Evolutionary conservation across 305 asterid genomes (phyloP).

Genomic region (Fraxinus albicans): DNA sequence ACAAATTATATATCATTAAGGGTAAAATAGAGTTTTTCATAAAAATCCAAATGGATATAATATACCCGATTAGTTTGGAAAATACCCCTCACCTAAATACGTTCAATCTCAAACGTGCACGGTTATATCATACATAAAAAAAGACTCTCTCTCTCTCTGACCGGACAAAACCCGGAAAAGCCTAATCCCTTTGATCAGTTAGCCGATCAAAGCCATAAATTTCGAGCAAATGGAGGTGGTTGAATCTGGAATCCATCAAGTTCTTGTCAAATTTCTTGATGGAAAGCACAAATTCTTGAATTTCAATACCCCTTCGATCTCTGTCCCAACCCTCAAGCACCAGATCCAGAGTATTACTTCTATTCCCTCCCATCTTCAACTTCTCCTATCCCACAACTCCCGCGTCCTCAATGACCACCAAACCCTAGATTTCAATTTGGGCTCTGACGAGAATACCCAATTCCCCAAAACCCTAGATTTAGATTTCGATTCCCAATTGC

Average conservation of each 20-base stretch:
- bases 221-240: slow-evolving; percentile 33
- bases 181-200: background rate
- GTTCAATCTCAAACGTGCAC: too few species aligned
- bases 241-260: slow-evolving; percentile 50
- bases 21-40: too few species aligned
- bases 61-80: too few species aligned
- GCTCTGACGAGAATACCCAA: slow-evolving; percentile 11
- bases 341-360: slow-evolving; percentile 61
- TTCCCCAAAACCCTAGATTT: slow-evolving; percentile 26
- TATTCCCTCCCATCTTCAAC: slow-evolving; percentile 61
- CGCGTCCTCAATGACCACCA: slow-evolving; percentile 42
- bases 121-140: too few species aligned
- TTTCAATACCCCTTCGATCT: slow-evolving; percentile 48
- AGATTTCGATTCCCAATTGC: background rate
- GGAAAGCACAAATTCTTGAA: slow-evolving; percentile 71
- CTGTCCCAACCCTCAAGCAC: slow-evolving; percentile 51
- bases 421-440: slow-evolving; percentile 30
- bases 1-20: too few species aligned
- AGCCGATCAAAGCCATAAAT: background rate
- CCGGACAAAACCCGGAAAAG: background rate
- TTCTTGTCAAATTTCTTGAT: slow-evolving; percentile 66
- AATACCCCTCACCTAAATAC: too few species aligned
- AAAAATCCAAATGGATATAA: too few species aligned
- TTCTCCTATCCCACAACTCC: slow-evolving; percentile 45
- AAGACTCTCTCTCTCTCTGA: background rate